phyloP scores from a whole-genome alignment of 495 filamentous ascomycete genomes.

The Tricharina praecox region DNA sequence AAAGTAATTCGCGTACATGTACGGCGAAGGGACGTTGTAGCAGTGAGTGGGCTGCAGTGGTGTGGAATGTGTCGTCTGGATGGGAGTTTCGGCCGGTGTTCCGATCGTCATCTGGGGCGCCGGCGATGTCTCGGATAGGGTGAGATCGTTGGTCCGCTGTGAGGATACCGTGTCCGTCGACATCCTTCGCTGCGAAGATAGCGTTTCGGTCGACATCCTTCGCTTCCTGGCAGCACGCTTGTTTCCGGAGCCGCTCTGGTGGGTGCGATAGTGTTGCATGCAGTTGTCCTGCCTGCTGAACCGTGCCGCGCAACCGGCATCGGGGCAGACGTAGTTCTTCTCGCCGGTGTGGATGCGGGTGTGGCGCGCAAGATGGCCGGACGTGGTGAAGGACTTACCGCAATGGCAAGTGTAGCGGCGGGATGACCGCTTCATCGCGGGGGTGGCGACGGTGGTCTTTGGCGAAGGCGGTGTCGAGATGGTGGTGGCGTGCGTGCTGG shows the following conservation, averaged over 20 bases:
- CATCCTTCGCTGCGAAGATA: slow-evolving; percentile 8
- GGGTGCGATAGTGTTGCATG: slow-evolving; percentile 91
- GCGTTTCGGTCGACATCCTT: slow-evolving; percentile 23
- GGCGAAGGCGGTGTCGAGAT: slow-evolving; percentile 22
- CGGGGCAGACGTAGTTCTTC: slow-evolving; percentile 78
- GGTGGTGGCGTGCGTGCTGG: slow-evolving; percentile 14
- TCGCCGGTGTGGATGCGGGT: slow-evolving; percentile 90
- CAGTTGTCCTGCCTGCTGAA: slow-evolving; percentile 97
- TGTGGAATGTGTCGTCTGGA: slow-evolving; percentile 10
- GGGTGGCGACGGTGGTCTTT: slow-evolving; percentile 21
- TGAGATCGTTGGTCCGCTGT: not conserved
- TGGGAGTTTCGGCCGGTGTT: no score
- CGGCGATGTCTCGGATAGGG: not conserved
- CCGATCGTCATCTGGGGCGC: no score
- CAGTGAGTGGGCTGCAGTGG: slow-evolving; percentile 18
- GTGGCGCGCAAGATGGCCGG: slow-evolving; percentile 88
- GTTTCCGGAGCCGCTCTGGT: slow-evolving; percentile 35
- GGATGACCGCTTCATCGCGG: slow-evolving; percentile 41
- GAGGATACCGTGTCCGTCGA: slow-evolving; percentile 15
- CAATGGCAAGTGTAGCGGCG: slow-evolving; percentile 55
- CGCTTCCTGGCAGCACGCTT: slow-evolving; percentile 24
- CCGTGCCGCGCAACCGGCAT: slow-evolving; percentile 61
- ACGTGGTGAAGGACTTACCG: slow-evolving; percentile 79
- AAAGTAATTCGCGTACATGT: slow-evolving; percentile 17
- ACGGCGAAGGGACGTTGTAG: slow-evolving; percentile 15